Conservation (phyloP, 192 early-diverging fungal species). For the Coemansia sp. region DNA sequence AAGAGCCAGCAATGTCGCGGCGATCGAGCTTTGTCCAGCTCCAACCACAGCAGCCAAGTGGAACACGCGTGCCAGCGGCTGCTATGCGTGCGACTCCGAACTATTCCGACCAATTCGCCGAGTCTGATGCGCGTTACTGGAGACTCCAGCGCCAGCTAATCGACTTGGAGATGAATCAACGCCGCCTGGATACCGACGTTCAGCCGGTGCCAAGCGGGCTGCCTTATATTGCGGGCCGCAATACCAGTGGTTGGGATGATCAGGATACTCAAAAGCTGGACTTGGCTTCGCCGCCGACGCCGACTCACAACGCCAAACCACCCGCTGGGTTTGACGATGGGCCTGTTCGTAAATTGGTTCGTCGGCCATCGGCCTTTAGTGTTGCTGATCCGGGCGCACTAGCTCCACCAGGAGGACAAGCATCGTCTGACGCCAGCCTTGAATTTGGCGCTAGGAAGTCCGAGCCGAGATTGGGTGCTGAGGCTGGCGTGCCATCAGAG, state of each 20-base stretch:
- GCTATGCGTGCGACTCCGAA: constrained; percentile 13
- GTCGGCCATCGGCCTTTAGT: constrained; percentile 48
- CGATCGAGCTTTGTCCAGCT: constrained; percentile 51
- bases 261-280: constrained; percentile 23
- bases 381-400: constrained; percentile 29
- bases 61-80: constrained; percentile 19
- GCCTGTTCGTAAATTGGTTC: constrained; percentile 12
- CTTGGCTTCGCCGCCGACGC: constrained; percentile 45
- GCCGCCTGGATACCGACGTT: constrained; percentile 2
- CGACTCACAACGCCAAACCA: constrained; percentile 17
- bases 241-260: constrained; percentile 17
- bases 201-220: not conserved
- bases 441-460: not conserved
- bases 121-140: constrained; percentile 54
- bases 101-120: constrained; percentile 46
- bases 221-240: not conserved
- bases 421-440: not conserved
- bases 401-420: not conserved
- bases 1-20: constrained; percentile 47
- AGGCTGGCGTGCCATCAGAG: not conserved
- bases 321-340: constrained; percentile 2
- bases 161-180: constrained; percentile 52
- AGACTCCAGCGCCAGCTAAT: constrained; percentile 55
- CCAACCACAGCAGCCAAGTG: constrained; percentile 17
- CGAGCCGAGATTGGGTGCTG: not conserved